Evolutionary conservation across 768 basidiomycete genomes (phyloP), one percentile per base, ranked within the genome.

Genomic region (Tricholoma saponaceum): DNA sequence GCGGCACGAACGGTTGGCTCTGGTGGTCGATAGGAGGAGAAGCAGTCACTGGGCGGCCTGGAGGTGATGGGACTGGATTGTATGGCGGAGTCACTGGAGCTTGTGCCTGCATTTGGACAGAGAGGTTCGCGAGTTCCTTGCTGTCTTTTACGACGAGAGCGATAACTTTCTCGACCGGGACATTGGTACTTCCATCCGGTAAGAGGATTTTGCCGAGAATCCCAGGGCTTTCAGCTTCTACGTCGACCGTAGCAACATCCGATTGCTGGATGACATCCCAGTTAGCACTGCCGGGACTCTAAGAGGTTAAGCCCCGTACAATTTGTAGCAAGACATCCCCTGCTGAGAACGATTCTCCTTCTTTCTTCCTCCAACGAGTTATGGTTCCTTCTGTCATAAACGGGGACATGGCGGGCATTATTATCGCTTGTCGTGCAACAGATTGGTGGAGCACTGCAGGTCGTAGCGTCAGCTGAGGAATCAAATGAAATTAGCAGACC

Each of bases 321-420:
- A 92, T 87, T 72, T 92, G 85, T 33, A 92, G 77, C 54, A 93
- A 70, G 23, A 90, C 82, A 51, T 93, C 90, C 7, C 90, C 91
- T 20, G 83, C 76, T 10, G 71, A 65, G 64, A 90, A 93, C 2
- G 82, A 67, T 53, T 90, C 89, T 1, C 90, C 90, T 67, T 89
- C 89, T 58, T 77, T 79, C 73, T 86, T 85, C 72, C 86, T 90
- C 90, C 92, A 94, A 5, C 77, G 78, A 10, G 86, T 76, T 57
- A 95, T 86, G 0, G 86, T 90, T 26, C 91, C 92, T 68, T 90
- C 86, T 1, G 87, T 91, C 86, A 94, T 90, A 22, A 90, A 87
- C n/a, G 89, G 90, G 7, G 87, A 91, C 88, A 95, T 87, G 54
- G 90, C 89, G 30, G 92, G 92, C 90, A 94, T 93, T 62, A 75